phyloP scores from a whole-genome alignment of 129 eudicot species.

The Chrysanthemum lavandulifolium region DNA sequence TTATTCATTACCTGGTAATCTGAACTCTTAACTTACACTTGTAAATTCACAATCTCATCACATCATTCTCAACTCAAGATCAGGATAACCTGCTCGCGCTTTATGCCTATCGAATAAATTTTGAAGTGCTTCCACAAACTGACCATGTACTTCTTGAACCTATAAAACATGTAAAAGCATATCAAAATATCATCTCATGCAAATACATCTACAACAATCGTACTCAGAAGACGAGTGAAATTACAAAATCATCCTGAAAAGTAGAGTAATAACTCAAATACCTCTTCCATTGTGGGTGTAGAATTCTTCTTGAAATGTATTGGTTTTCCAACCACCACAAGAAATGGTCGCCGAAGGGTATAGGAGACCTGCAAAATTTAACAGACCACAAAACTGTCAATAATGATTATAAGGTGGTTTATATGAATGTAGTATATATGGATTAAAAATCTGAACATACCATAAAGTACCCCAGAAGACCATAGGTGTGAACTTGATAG shows the following conservation, averaged over 20 bases:
- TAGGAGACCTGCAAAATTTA: constrained; percentile 61
- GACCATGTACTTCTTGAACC: constrained; percentile 67
- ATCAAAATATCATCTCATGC: neutral
- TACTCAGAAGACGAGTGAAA: neutral
- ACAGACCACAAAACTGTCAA: neutral
- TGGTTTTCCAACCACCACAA: constrained; percentile 92
- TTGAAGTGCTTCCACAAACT: constrained; percentile 63
- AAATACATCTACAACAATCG: neutral
- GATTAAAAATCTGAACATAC: constrained; percentile 38
- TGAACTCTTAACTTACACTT: neutral
- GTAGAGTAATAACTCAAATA: constrained; percentile 26
- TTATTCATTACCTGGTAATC: constrained; percentile 8
- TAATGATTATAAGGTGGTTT: constrained; percentile 10
- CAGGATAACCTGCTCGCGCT: constrained; percentile 57
- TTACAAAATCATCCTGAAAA: constrained; percentile 12
- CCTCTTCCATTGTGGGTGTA: constrained; percentile 82
- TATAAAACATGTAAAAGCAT: constrained; percentile 27
- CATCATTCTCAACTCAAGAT: constrained; percentile 56
- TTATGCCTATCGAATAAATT: constrained; percentile 73
- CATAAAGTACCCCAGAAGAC: constrained; percentile 87
- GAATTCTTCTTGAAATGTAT: constrained; percentile 58
- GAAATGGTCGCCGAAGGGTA: constrained; percentile 74
- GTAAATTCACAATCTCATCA: constrained; percentile 20
- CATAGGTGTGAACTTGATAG: constrained; percentile 74
- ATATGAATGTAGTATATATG: neutral